Conservation (phyloP, 257 asterid species). For the Datura wrightii region DNA sequence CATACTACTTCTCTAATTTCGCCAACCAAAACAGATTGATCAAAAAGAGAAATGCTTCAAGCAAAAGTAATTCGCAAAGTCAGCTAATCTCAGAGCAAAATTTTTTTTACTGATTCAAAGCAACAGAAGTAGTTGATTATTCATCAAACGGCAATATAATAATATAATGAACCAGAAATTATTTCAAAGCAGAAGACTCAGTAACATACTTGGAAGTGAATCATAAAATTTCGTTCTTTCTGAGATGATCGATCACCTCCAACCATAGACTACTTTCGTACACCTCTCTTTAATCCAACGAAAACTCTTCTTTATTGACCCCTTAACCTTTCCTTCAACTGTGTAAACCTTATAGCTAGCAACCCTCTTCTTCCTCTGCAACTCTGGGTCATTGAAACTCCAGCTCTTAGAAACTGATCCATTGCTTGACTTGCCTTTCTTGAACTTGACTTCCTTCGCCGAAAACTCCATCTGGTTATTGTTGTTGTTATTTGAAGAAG, state of each 20-base stretch:
- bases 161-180: background rate
- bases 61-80: background rate
- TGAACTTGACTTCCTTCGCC: background rate
- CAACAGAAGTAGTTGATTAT: background rate
- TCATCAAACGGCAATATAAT: slow-evolving; percentile 12
- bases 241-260: slow-evolving; percentile 24
- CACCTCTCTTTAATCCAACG: slow-evolving; percentile 35
- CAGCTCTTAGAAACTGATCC: slow-evolving; percentile 31
- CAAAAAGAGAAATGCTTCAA: slow-evolving; percentile 5
- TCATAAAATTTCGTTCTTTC: background rate
- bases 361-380: slow-evolving; percentile 38
- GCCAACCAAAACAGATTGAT: background rate
- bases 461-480: background rate
- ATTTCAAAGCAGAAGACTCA: background rate
- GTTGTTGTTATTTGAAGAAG: background rate
- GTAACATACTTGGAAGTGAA: slow-evolving; percentile 20
- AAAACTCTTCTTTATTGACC: slow-evolving; percentile 30
- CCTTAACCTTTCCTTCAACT: slow-evolving; percentile 34
- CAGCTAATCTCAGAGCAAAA: background rate
- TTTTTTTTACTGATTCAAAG: background rate
- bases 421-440: background rate
- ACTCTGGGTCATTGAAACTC: slow-evolving; percentile 33
- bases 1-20: background rate
- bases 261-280: slow-evolving; percentile 30
- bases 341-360: slow-evolving; percentile 35